A percentile compares a stretch with the other conserved stretches of the same genome.
Conservation (phyloP, 2,329 filamentous ascomycete species). For the Sporothrix euskadiensis region DNA sequence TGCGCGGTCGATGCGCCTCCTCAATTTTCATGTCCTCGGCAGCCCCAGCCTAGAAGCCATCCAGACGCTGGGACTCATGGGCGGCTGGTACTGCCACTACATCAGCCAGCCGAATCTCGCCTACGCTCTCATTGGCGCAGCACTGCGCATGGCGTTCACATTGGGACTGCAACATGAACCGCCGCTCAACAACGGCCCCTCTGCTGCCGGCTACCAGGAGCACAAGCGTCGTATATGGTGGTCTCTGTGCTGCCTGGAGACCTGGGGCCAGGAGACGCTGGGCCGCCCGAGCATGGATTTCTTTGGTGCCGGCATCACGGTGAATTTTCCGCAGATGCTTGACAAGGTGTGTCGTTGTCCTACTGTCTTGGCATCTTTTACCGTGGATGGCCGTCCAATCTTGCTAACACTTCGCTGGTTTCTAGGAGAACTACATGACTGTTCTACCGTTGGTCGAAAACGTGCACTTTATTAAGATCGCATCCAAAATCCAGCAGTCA, state of each 20-base stretch:
- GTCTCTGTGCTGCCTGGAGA: slow-evolving; percentile 17
- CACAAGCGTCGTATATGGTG: slow-evolving; percentile 7
- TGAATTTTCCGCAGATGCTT: slow-evolving; percentile 2
- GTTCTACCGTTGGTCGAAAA: slow-evolving; percentile 10
- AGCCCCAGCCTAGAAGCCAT: slow-evolving; percentile 4
- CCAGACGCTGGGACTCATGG: slow-evolving; percentile 1
- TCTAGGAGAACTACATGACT: not conserved
- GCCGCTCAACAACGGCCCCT: not conserved
- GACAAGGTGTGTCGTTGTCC: not conserved
- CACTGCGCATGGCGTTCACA: slow-evolving; percentile 15
- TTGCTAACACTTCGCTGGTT: not conserved
- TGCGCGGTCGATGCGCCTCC: slow-evolving; percentile 8
- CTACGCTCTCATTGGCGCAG: not conserved
- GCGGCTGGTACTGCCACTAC: slow-evolving; percentile 20
- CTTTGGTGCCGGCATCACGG: slow-evolving; percentile 8
- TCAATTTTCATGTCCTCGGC: not conserved
- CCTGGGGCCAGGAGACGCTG: slow-evolving; percentile 16
- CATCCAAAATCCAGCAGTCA: slow-evolving; percentile 5
- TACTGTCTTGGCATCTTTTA: too few relatives aligned
- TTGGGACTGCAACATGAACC: slow-evolving; percentile 13
- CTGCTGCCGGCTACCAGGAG: slow-evolving; percentile 3
- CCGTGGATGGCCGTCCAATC: too few relatives aligned
- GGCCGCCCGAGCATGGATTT: slow-evolving; percentile 13
- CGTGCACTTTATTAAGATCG: slow-evolving; percentile 14
- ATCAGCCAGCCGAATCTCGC: slow-evolving; percentile 7